Conservation (phyloP, 176 grass and related monocot species). For the Bothriochloa decipiens region DNA sequence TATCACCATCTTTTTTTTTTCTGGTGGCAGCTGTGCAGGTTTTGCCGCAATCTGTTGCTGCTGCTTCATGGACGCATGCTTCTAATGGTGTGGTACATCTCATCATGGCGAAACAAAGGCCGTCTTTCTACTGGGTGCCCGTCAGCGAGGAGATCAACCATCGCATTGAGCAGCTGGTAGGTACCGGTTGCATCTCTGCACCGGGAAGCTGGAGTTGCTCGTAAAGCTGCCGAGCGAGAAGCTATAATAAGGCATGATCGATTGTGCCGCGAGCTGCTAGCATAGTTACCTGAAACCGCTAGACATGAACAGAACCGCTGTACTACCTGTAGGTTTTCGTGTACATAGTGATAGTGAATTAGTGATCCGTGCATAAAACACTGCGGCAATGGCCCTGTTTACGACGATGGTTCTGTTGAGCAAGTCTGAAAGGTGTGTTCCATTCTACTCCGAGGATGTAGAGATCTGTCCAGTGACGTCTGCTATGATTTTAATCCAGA, state of each 20-base stretch:
- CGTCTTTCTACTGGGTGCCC: not conserved
- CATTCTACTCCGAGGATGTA: too few relatives aligned
- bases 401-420: too few relatives aligned
- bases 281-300: not conserved
- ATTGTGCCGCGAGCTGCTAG: not conserved
- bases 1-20: not conserved
- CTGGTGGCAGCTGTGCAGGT: constrained; percentile 33
- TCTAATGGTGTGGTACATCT: not conserved
- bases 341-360: not conserved
- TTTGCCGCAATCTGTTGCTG: constrained; percentile 51
- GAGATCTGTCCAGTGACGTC: too few relatives aligned
- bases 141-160: not conserved
- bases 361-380: not conserved
- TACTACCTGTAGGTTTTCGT: not conserved
- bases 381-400: not conserved
- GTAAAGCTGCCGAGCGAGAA: not conserved
- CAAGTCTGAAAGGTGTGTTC: too few relatives aligned
- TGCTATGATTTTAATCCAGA: too few relatives aligned
- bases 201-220: not conserved
- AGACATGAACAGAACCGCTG: not conserved
- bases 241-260: not conserved
- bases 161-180: not conserved
- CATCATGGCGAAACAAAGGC: not conserved
- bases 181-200: not conserved
- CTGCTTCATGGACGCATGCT: constrained; percentile 58